Conservation (phyloP, 2,329 filamentous ascomycete genomes). For the Malbranchea zuffiana region DNA sequence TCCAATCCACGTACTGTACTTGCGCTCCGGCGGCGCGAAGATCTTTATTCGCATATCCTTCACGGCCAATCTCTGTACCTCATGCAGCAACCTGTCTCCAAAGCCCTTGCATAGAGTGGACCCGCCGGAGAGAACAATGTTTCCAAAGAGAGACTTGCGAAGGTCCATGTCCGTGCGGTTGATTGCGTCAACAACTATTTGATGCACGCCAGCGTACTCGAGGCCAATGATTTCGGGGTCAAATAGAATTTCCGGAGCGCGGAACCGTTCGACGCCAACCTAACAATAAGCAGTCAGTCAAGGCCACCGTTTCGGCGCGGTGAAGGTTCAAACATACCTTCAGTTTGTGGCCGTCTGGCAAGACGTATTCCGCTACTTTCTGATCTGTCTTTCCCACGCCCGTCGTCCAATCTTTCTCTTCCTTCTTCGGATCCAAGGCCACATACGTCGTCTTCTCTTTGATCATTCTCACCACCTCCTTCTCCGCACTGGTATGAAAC, state of each 20-base stretch:
- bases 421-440: conserved; percentile 76
- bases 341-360: conserved; percentile 88
- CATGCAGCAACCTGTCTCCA: conserved; percentile 78
- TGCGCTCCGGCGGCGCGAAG: conserved; percentile 90
- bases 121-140: conserved; percentile 92
- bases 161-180: conserved; percentile 91
- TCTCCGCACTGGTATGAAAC: conserved; percentile 96
- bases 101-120: conserved; percentile 96
- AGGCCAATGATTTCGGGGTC: conserved; percentile 94
- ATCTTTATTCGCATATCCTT: conserved; percentile 99
- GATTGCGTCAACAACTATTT: conserved; percentile 95
- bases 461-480: conserved; percentile 94
- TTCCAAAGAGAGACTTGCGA: conserved; percentile 84
- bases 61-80: conserved; percentile 85
- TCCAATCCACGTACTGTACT: conserved; percentile 98
- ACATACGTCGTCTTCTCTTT: conserved; percentile 94
- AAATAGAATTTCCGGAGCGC: conserved; percentile 93
- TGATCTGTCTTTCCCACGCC: conserved; percentile 60
- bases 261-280: conserved; percentile 88
- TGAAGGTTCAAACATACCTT: conserved; percentile 51
- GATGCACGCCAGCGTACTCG: conserved; percentile 93
- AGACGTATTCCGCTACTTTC: conserved; percentile 73
- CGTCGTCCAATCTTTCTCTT: conserved; percentile 88
- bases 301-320: not conserved
- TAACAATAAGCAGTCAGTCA: conserved; percentile 26